phyloP scores from a whole-genome alignment of 2,329 filamentous ascomycete species.

The Dryadomyces quercus-mongolicae region DNA sequence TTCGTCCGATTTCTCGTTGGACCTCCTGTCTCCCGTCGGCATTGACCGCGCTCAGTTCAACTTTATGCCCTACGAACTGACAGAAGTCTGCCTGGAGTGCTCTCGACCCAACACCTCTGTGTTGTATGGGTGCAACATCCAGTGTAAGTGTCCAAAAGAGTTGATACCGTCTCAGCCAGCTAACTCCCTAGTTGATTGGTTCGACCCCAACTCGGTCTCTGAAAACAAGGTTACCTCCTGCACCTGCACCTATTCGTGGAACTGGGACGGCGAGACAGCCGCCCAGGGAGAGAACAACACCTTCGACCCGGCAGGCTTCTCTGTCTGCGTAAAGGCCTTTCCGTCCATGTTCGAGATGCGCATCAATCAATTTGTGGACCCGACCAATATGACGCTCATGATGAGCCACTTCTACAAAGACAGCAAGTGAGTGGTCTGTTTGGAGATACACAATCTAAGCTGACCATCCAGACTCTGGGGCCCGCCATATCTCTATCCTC shows the following conservation, averaged over 20 bases:
- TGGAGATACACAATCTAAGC: not conserved
- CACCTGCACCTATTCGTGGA: slow-evolving; percentile 14
- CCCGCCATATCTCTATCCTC: slow-evolving; percentile 7
- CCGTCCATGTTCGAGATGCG: slow-evolving; percentile 14
- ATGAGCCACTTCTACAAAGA: slow-evolving; percentile 17
- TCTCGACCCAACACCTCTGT: slow-evolving; percentile 4
- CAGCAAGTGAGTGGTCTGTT: slow-evolving; percentile 12
- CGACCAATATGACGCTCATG: slow-evolving; percentile 14
- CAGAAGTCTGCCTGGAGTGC: slow-evolving; percentile 14
- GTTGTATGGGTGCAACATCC: slow-evolving; percentile 13
- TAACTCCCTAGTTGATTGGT: slow-evolving; percentile 14
- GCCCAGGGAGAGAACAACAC: slow-evolving; percentile 8
- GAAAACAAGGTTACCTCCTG: slow-evolving; percentile 16
- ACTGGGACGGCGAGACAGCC: slow-evolving; percentile 14
- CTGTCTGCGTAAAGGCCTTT: slow-evolving; percentile 3
- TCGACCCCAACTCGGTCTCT: slow-evolving; percentile 18
- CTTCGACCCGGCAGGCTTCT: slow-evolving; percentile 3
- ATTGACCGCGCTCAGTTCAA: slow-evolving; percentile 12
- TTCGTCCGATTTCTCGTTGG: not conserved
- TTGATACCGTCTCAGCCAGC: not conserved
- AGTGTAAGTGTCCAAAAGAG: slow-evolving; percentile 10
- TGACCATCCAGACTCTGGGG: slow-evolving; percentile 5
- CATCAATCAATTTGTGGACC: slow-evolving; percentile 12
- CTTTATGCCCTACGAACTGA: slow-evolving; percentile 15
- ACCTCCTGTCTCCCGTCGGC: not conserved